Conservation (phyloP, 2,329 filamentous ascomycete species). For the Pseudogymnoascus sp. region DNA sequence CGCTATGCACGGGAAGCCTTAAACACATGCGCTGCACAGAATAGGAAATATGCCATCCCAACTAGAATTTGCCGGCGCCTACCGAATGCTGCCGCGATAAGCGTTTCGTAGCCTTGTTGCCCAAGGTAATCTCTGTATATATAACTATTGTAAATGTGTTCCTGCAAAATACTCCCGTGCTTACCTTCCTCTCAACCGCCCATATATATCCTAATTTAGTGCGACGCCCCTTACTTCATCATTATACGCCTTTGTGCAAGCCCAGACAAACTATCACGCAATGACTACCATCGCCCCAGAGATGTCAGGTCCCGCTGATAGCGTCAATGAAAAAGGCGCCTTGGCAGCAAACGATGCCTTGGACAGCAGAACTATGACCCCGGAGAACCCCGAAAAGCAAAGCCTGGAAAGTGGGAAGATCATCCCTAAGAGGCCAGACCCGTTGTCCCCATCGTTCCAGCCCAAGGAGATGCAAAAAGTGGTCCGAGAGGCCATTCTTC, state of each 20-base stretch:
- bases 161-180: background rate
- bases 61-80: background rate
- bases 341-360: background rate
- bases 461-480: conserved; percentile 27
- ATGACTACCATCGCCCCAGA: background rate
- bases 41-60: background rate
- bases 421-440: background rate
- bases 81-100: background rate
- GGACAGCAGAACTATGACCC: background rate
- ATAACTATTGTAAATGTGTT: background rate
- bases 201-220: background rate
- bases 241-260: background rate
- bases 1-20: background rate
- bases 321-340: background rate
- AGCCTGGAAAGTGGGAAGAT: background rate
- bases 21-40: background rate
- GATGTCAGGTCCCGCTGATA: conserved; percentile 3
- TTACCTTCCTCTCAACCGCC: background rate
- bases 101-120: background rate
- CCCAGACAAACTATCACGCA: background rate
- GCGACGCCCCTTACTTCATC: background rate
- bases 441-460: conserved; percentile 3
- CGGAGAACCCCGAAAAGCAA: background rate
- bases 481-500: conserved; percentile 29
- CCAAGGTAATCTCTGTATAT: background rate